Evolutionary conservation across 257 asterid species (phyloP).

Genomic region (Salvia splendens): DNA sequence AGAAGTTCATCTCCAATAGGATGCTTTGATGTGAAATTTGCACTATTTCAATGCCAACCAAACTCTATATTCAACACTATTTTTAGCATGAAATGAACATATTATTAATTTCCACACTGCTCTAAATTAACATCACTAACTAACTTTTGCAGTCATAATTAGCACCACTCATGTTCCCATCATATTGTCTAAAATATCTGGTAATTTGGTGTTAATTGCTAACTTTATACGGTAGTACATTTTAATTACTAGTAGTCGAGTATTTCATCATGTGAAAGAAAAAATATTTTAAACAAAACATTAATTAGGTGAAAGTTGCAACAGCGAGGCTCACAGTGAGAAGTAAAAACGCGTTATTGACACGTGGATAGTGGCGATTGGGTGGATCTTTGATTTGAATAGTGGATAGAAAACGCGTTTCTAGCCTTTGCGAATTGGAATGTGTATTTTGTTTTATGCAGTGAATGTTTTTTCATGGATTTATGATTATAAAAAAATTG

Average conservation of each 20-base stretch:
- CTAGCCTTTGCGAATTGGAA: slow-evolving; percentile 20
- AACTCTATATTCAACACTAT: not conserved
- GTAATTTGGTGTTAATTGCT: no score
- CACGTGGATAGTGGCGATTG: slow-evolving; percentile 39
- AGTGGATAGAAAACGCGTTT: slow-evolving; percentile 39
- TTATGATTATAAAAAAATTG: no score
- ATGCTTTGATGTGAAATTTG: not conserved
- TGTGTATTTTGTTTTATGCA: slow-evolving; percentile 35
- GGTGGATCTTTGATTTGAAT: slow-evolving; percentile 14
- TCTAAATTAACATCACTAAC: no score
- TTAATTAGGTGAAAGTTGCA: not conserved
- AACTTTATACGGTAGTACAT: no score
- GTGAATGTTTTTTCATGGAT: slow-evolving; percentile 32
- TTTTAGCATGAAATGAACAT: not conserved
- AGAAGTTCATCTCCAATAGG: not conserved
- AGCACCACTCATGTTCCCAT: not conserved
- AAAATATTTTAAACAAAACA: not conserved
- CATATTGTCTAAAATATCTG: no score
- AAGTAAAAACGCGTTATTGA: slow-evolving; percentile 37
- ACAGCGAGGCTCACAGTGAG: not conserved
- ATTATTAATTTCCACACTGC: no score
- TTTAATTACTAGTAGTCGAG: no score
- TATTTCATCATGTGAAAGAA: no score
- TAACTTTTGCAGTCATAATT: not conserved
- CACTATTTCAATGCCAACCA: not conserved